These are phyloP conservation scores for Graphiopsis chlorocephala DNA, from an alignment of 2,329 filamentous ascomycete species.

Conservation along the genomic window DNA sequence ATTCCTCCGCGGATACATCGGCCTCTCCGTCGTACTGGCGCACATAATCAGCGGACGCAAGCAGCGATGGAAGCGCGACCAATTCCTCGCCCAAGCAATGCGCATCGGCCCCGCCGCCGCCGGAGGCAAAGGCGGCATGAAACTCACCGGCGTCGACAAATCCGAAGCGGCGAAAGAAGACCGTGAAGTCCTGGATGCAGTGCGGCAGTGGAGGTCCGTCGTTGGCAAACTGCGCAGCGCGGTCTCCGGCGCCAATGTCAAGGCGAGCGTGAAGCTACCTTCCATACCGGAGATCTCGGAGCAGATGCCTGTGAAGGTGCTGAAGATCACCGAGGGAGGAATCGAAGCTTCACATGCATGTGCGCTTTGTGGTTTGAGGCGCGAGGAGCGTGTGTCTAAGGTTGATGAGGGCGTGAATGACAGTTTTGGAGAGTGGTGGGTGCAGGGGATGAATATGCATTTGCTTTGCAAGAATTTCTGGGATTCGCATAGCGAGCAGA, in stretches of 20 bases:
- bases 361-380: slow-evolving; percentile 80
- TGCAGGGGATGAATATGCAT: slow-evolving; percentile 60
- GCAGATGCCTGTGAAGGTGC: slow-evolving; percentile 64
- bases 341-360: slow-evolving; percentile 73
- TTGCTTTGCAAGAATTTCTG: slow-evolving; percentile 76
- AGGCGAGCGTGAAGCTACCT: slow-evolving; percentile 24
- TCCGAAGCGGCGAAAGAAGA: slow-evolving; percentile 79
- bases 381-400: slow-evolving; percentile 76
- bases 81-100: slow-evolving; percentile 80
- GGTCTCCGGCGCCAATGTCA: slow-evolving; percentile 56
- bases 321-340: slow-evolving; percentile 62
- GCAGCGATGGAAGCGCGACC: slow-evolving; percentile 86
- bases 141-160: slow-evolving; percentile 81
- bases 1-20: slow-evolving; percentile 64
- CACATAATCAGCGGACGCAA: slow-evolving; percentile 81
- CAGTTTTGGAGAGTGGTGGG: slow-evolving; percentile 96
- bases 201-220: slow-evolving; percentile 71
- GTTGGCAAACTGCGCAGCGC: slow-evolving; percentile 72
- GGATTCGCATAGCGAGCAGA: slow-evolving; percentile 67
- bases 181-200: slow-evolving; percentile 75
- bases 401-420: slow-evolving; percentile 78
- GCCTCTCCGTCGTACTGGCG: slow-evolving; percentile 66
- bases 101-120: slow-evolving; percentile 72
- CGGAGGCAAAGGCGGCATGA: slow-evolving; percentile 78
- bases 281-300: slow-evolving; percentile 69